phyloP scores from a whole-genome alignment of 179 eudicot genomes.

The Amaranthus tricolor region DNA sequence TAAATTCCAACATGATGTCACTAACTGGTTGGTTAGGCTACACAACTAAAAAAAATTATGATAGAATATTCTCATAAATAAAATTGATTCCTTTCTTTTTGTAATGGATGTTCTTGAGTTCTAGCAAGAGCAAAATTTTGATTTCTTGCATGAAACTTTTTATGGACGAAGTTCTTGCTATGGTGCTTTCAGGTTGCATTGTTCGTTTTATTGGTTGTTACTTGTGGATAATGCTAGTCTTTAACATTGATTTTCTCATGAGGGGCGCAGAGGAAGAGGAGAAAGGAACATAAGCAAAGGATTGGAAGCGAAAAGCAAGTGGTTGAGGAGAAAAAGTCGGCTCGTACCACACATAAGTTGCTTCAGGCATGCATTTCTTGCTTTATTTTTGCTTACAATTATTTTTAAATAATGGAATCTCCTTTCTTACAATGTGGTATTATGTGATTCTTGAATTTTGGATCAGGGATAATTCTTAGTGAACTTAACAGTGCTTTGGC shows the following conservation, averaged over 20 bases:
- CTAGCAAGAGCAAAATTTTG: no score
- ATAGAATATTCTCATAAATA: no score
- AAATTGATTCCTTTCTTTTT: no score
- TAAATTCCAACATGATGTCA: no score
- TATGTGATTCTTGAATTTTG: not conserved
- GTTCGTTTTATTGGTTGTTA: not conserved
- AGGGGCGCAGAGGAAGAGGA: conserved; percentile 42
- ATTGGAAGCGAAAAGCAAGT: conserved; percentile 35
- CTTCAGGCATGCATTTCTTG: conserved; percentile 59
- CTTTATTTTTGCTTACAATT: not conserved
- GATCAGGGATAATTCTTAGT: not conserved
- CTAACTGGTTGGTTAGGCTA: no score
- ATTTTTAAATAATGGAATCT: not conserved
- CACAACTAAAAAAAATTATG: no score
- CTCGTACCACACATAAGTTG: conserved; percentile 74
- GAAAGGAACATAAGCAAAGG: conserved; percentile 37
- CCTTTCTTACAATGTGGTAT: not conserved
- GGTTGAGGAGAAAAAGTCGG: conserved; percentile 35
- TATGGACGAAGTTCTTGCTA: no score
- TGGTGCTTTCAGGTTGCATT: not conserved
- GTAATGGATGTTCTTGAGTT: no score
- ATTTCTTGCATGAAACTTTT: no score
- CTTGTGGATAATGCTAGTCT: not conserved
- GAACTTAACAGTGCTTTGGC: not conserved
- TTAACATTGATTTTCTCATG: not conserved